Conservation (phyloP, 305 asterid genomes). For the Solanum hybrid region DNA sequence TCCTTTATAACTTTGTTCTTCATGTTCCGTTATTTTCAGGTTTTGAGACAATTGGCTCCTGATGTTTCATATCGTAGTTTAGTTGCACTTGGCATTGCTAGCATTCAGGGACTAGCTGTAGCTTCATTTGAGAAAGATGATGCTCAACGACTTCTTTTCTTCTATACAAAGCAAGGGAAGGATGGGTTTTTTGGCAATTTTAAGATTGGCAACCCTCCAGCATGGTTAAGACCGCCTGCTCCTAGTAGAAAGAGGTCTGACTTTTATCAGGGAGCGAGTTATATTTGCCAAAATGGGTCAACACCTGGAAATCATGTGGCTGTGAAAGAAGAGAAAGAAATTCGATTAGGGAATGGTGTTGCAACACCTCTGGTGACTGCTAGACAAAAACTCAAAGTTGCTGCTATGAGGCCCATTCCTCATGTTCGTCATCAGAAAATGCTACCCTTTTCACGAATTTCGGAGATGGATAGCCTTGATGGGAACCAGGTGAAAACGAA, state of each 20-base stretch:
- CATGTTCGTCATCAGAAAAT: slow-evolving; percentile 87
- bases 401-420: slow-evolving; percentile 93
- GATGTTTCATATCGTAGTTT: slow-evolving; percentile 78
- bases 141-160: slow-evolving; percentile 69
- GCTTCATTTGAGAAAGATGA: slow-evolving; percentile 88
- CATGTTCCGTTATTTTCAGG: slow-evolving; percentile 32
- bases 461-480: slow-evolving; percentile 39
- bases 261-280: slow-evolving; percentile 24
- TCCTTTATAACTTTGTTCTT: background rate
- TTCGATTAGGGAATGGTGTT: slow-evolving; percentile 36
- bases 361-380: slow-evolving; percentile 19
- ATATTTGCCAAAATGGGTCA: slow-evolving; percentile 23
- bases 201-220: slow-evolving; percentile 40
- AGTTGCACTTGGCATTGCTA: slow-evolving; percentile 86
- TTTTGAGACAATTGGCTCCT: slow-evolving; percentile 87
- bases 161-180: slow-evolving; percentile 34
- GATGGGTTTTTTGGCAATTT: slow-evolving; percentile 23
- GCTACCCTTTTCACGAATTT: slow-evolving; percentile 78
- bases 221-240: slow-evolving; percentile 77
- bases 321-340: slow-evolving; percentile 28
- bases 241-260: slow-evolving; percentile 63
- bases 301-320: slow-evolving; percentile 16
- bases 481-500: slow-evolving; percentile 49
- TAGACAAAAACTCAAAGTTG: slow-evolving; percentile 50
- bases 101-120: slow-evolving; percentile 82